Percentiles rank a stretch among this genome's conserved stretches.
Evolutionary conservation across 768 basidiomycete genomes (phyloP).

Genomic region (Mycena galericulata): DNA sequence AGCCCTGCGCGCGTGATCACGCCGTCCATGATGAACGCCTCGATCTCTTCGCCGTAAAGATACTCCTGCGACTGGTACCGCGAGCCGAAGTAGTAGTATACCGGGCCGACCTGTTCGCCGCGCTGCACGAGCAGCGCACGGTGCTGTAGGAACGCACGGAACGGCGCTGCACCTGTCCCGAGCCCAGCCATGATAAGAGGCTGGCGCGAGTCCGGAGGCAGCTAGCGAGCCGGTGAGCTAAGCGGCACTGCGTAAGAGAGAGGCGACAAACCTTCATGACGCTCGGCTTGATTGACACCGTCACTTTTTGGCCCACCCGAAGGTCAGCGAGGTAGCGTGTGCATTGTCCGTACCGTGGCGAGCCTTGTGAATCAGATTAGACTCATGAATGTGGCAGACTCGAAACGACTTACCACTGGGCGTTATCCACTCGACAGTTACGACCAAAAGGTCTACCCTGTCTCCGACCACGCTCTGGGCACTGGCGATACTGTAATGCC

Average conservation of each 20-base stretch:
- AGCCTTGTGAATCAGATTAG: slow-evolving; percentile 58
- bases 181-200: slow-evolving; percentile 99
- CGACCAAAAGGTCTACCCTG: slow-evolving; percentile 93
- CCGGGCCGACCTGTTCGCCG: slow-evolving; percentile 86
- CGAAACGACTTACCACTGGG: slow-evolving; percentile 73
- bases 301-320: slow-evolving; percentile 90
- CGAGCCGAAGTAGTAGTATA: slow-evolving; percentile 99
- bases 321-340: slow-evolving; percentile 93
- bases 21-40: slow-evolving; percentile 89
- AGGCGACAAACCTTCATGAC: slow-evolving; percentile 91
- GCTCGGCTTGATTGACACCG: slow-evolving; percentile 97
- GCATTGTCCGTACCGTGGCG: slow-evolving; percentile 90
- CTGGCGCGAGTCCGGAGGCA: slow-evolving; percentile 86
- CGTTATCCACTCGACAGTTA: slow-evolving; percentile 94
- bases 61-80: slow-evolving; percentile 96
- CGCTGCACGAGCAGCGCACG: slow-evolving; percentile 85
- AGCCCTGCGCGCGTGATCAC: slow-evolving; percentile 92
- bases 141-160: slow-evolving; percentile 99
- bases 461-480: slow-evolving; percentile 96
- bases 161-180: slow-evolving; percentile 98
- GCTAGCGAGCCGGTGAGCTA: slow-evolving; percentile 53
- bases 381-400: background rate
- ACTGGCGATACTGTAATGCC: slow-evolving; percentile 98
- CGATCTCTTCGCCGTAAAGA: slow-evolving; percentile 96
- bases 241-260: background rate